phyloP scores from a whole-genome alignment of 2,329 filamentous ascomycete species.

The Myotisia sp. region DNA sequence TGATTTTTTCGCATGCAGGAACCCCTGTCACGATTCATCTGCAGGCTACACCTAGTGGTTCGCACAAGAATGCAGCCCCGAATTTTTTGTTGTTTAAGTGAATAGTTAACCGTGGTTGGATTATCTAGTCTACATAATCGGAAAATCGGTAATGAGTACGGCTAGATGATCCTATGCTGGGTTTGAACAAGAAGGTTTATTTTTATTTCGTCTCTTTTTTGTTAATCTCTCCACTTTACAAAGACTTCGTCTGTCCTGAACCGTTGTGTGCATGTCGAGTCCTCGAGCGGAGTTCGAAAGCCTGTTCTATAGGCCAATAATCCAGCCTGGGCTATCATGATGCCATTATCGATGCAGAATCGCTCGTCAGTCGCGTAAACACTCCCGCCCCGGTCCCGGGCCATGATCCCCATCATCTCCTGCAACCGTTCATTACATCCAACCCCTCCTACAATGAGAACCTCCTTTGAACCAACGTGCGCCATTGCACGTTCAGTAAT shows the following conservation, averaged over 20 bases:
- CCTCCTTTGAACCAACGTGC: constrained; percentile 79
- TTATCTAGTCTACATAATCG: too few relatives aligned
- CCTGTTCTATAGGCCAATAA: constrained; percentile 72
- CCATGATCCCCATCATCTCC: constrained; percentile 98
- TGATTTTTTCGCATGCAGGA: too few relatives aligned
- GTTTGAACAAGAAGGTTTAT: too few relatives aligned
- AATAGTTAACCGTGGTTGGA: too few relatives aligned
- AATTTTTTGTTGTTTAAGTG: too few relatives aligned
- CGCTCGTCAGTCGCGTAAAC: constrained; percentile 93
- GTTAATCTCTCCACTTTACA: constrained; percentile 58
- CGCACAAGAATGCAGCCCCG: too few relatives aligned
- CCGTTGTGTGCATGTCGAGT: constrained; percentile 72
- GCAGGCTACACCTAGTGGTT: too few relatives aligned
- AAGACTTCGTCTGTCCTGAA: constrained; percentile 73
- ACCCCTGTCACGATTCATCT: too few relatives aligned
- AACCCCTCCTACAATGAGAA: constrained; percentile 92
- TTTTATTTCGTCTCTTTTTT: too few relatives aligned
- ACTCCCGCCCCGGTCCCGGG: constrained; percentile 68
- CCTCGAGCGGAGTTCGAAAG: constrained; percentile 58
- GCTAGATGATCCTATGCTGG: too few relatives aligned
- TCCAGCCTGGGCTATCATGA: constrained; percentile 98
- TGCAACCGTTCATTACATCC: constrained; percentile 90
- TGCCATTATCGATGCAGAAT: constrained; percentile 97
- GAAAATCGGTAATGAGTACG: too few relatives aligned
- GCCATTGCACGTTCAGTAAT: constrained; percentile 98